Base-by-base conservation (phyloP, 768 basidiomycete species). In the Xerocomellus intermedius region DNA sequence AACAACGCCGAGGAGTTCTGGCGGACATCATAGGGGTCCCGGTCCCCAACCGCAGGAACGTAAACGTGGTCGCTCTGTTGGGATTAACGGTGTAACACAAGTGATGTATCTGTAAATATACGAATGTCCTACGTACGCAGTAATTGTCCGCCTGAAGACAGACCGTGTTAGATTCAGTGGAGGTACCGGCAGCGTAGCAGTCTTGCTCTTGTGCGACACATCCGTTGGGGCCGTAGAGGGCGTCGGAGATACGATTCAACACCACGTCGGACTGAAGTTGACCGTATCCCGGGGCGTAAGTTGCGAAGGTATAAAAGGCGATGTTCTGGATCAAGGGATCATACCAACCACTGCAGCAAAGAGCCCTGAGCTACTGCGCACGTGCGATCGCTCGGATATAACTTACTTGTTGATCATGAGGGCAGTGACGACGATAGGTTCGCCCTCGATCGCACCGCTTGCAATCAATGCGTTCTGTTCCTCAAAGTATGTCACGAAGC, bases 231-330 rank as follows among this genome's bases (percentile, higher is more conserved):
- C 66, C 67, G 57, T 77, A 84, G 62, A 73, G 85, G 2, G 81
- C 71, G 1, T 75, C 50, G 33, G 79, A 82, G n/a, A 86, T 68
- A 35, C 74, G 56, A 30, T 70, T 64, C 38, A 86, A 66, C 2
- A 81, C 77, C 5, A 61, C 54, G 41, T 79, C 72, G 30, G 72
- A 74, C 55, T 82, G 81, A 12, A 87, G 78, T 56, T 78, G 84
- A 6, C 86, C 85, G 57, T 86, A 87, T 14, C 84, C 83, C 8
- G 86, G 86, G 0, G 86, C 86, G 37, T 84, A 64, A 0, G 77
- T 77, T 0, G 84, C 82, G 52, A 86, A 87, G 33, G 75, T 75
- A 53, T 86, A 74, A 54, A 81, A 86, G 10, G 85, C 80, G 56
- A 83, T 59, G 59, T 82, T 80, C 58, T 87, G 85, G 39, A 86